These are phyloP conservation scores for Botryosphaeria dothidea DNA, from an alignment of 2,329 filamentous ascomycete genomes.

Conservation along the genomic window DNA sequence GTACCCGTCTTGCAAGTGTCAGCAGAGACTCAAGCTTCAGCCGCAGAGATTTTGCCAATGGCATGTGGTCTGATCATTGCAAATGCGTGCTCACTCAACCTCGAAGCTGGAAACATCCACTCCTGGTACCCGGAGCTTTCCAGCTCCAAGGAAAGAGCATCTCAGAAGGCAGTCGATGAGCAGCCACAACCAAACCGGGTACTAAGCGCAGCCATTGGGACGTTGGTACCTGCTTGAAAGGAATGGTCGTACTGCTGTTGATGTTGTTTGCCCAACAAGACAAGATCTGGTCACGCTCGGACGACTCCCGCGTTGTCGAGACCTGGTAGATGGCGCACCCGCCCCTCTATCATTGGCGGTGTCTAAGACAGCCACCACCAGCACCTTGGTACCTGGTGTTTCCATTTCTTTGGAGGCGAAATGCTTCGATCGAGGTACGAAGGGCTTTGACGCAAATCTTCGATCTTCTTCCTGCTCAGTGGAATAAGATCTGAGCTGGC, in stretches of 20 bases:
- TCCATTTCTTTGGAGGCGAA: neutral
- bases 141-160: neutral
- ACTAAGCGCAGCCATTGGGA: neutral
- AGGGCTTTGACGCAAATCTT: neutral
- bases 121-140: neutral
- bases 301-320: neutral
- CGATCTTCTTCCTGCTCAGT: neutral
- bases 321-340: neutral
- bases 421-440: neutral
- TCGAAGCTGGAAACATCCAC: neutral
- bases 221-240: neutral
- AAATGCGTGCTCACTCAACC: neutral
- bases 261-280: neutral
- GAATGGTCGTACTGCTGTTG: neutral
- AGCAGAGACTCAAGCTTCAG: neutral
- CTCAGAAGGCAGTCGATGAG: neutral
- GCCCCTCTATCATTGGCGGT: neutral
- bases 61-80: neutral
- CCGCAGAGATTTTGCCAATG: neutral
- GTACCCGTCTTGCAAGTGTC: neutral
- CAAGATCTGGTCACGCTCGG: neutral
- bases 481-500: neutral
- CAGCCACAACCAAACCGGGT: neutral
- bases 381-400: neutral
- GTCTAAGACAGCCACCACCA: neutral